These are phyloP conservation scores for Capsicum chinense DNA, from an alignment of 257 asterid genomes.

Conservation along the genomic window DNA sequence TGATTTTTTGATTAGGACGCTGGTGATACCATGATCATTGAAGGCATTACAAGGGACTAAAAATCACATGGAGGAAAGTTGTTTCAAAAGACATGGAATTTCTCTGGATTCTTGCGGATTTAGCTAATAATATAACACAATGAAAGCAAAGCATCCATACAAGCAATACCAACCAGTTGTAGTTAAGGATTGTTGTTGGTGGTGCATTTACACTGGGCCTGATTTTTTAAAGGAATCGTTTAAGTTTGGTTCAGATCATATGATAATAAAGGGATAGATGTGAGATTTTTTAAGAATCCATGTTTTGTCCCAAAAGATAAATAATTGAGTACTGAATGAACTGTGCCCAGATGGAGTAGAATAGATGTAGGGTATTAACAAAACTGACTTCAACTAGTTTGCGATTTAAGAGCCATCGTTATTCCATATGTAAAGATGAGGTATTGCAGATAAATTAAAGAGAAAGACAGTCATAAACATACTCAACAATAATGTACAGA, in stretches of 20 bases:
- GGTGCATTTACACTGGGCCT: neutral
- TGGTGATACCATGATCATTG: neutral
- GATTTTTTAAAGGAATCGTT: neutral
- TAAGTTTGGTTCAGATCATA: neutral
- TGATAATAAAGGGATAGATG: neutral
- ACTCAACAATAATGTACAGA: conserved; percentile 1
- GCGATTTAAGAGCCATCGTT: neutral
- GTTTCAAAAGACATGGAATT: neutral
- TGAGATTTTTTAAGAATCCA: neutral
- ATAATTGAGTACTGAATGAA: conserved; percentile 10
- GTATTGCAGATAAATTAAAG: neutral
- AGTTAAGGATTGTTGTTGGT: neutral
- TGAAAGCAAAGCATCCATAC: neutral
- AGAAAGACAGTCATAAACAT: neutral
- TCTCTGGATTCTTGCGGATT: neutral
- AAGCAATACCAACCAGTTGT: neutral
- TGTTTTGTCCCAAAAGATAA: neutral
- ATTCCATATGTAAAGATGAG: conserved; percentile 1
- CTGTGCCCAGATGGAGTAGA: neutral
- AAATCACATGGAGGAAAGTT: neutral
- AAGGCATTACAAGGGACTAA: neutral
- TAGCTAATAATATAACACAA: neutral
- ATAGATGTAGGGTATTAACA: neutral
- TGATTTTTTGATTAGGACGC: neutral
- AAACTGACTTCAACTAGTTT: neutral